Percentiles rank a stretch among this genome's conserved stretches.
Evolutionary conservation across 2,329 filamentous ascomycete genomes (phyloP).

Genomic region (Curvularia verruculosa): DNA sequence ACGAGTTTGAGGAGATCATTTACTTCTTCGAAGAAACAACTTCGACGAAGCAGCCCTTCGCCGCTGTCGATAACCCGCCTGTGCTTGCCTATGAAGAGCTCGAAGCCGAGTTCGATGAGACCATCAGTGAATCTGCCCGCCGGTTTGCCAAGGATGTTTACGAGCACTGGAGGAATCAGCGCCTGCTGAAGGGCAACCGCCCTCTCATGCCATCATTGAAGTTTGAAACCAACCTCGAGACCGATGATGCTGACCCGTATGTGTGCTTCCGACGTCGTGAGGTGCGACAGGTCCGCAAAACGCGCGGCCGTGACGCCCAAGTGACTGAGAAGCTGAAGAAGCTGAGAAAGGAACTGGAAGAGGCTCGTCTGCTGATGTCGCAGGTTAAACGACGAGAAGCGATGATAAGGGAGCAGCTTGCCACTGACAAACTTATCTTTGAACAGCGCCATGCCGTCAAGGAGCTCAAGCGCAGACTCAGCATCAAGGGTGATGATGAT

Average conservation of each 20-base stretch:
- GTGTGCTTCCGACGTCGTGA: constrained; percentile 97
- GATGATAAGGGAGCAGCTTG: constrained; percentile 76
- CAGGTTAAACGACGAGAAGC: constrained; percentile 81
- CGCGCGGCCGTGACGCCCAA: constrained; percentile 88
- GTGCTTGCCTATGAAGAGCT: constrained; percentile 64
- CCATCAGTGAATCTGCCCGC: constrained; percentile 60
- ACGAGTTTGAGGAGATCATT: constrained; percentile 94
- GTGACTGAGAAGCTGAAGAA: constrained; percentile 94
- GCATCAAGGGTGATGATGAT: constrained; percentile 91
- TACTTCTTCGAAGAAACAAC: constrained; percentile 92
- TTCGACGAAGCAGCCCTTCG: constrained; percentile 82
- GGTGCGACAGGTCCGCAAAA: constrained; percentile 92
- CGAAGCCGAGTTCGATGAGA: constrained; percentile 69
- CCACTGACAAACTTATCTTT: constrained; percentile 78
- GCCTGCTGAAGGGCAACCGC: constrained; percentile 70
- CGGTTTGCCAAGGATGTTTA: constrained; percentile 79
- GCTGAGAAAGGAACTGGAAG: constrained; percentile 87
- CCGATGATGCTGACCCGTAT: constrained; percentile 94
- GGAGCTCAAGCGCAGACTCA: constrained; percentile 83
- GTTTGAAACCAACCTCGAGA: constrained; percentile 92
- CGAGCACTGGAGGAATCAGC: constrained; percentile 82
- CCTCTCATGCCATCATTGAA: constrained; percentile 80
- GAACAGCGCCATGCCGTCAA: constrained; percentile 82
- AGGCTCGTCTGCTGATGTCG: constrained; percentile 79
- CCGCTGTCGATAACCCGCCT: constrained; percentile 85